Percentiles rank a stretch among this genome's conserved stretches.
phyloP scores from a whole-genome alignment of 1,139 yeast species.

The Geotrichum australiense region DNA sequence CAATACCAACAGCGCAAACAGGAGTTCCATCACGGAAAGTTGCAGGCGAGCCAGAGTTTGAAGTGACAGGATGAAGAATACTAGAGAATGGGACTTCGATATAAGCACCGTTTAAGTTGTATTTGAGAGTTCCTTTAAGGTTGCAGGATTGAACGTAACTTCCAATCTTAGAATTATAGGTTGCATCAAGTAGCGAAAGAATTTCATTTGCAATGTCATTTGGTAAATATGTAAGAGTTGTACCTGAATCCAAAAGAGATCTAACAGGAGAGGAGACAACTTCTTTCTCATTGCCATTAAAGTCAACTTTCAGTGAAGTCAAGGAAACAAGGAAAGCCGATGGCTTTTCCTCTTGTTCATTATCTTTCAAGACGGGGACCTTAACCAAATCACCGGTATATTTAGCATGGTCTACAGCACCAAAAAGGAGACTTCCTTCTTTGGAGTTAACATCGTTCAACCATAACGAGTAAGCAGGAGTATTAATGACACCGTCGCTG shows the following conservation, averaged over 20 bases:
- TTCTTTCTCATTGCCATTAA: slow-evolving; percentile 4
- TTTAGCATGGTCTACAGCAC: slow-evolving; percentile 52
- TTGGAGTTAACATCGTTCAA: slow-evolving; percentile 40
- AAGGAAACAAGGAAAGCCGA: slow-evolving; percentile 16
- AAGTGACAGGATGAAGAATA: slow-evolving; percentile 24
- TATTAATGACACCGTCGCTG: slow-evolving; percentile 42
- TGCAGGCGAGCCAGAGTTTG: slow-evolving; percentile 19
- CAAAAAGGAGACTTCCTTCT: slow-evolving; percentile 48
- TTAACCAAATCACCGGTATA: slow-evolving; percentile 40
- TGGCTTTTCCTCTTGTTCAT: slow-evolving; percentile 15
- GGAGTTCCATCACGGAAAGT: slow-evolving; percentile 22
- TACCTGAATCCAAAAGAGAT: slow-evolving; percentile 31
- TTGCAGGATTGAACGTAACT: slow-evolving; percentile 25
- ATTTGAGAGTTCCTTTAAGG: slow-evolving; percentile 28
- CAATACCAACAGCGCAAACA: slow-evolving; percentile 30
- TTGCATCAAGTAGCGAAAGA: slow-evolving; percentile 10
- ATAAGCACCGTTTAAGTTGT: slow-evolving; percentile 46
- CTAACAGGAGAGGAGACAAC: slow-evolving; percentile 16
- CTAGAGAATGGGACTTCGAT: slow-evolving; percentile 41
- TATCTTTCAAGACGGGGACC: slow-evolving; percentile 23
- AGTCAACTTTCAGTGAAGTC: slow-evolving; percentile 11
- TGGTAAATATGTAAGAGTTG: slow-evolving; percentile 30
- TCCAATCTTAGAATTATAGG: slow-evolving; percentile 21
- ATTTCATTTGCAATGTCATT: slow-evolving; percentile 19
- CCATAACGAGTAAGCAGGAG: slow-evolving; percentile 49